These are phyloP conservation scores for Aspergillus calidoustus DNA, from an alignment of 2,329 filamentous ascomycete genomes.

Conservation along the genomic window DNA sequence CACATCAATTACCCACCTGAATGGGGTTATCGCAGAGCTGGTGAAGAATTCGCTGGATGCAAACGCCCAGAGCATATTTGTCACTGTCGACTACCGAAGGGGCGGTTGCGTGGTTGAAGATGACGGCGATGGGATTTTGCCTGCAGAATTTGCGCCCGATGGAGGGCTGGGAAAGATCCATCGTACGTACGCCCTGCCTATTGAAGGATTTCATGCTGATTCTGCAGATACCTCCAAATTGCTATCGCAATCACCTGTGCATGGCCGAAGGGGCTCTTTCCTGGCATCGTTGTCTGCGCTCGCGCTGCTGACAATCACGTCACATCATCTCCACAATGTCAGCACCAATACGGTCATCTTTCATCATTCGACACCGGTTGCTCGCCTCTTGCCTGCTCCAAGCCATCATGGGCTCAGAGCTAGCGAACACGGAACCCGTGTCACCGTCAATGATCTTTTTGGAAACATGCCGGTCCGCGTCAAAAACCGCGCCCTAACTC, in stretches of 20 bases:
- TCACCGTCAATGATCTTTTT: slow-evolving; percentile 80
- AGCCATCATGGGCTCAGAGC: slow-evolving; percentile 61
- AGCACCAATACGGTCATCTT: slow-evolving; percentile 67
- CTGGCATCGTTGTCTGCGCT: slow-evolving; percentile 76
- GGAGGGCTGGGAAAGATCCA: slow-evolving; percentile 76
- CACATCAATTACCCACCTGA: slow-evolving; percentile 74
- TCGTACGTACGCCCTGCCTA: slow-evolving; percentile 54
- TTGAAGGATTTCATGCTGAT: not conserved
- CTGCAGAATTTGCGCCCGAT: slow-evolving; percentile 69
- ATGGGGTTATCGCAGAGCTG: slow-evolving; percentile 71
- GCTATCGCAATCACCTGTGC: slow-evolving; percentile 48
- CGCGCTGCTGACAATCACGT: slow-evolving; percentile 77
- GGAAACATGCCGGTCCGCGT: slow-evolving; percentile 89
- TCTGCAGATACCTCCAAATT: slow-evolving; percentile 77
- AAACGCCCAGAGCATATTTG: slow-evolving; percentile 67
- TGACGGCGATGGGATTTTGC: slow-evolving; percentile 76
- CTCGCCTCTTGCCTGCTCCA: slow-evolving; percentile 66
- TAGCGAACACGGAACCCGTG: slow-evolving; percentile 72
- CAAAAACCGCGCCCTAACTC: slow-evolving; percentile 70
- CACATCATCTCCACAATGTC: slow-evolving; percentile 60
- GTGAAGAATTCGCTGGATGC: slow-evolving; percentile 87
- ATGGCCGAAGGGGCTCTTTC: slow-evolving; percentile 76
- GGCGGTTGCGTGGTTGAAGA: slow-evolving; percentile 84
- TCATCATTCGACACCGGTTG: slow-evolving; percentile 70
- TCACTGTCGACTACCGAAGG: slow-evolving; percentile 74